Conservation (phyloP, 2,329 filamentous ascomycete genomes). For the Ophiostoma pallidulum region DNA sequence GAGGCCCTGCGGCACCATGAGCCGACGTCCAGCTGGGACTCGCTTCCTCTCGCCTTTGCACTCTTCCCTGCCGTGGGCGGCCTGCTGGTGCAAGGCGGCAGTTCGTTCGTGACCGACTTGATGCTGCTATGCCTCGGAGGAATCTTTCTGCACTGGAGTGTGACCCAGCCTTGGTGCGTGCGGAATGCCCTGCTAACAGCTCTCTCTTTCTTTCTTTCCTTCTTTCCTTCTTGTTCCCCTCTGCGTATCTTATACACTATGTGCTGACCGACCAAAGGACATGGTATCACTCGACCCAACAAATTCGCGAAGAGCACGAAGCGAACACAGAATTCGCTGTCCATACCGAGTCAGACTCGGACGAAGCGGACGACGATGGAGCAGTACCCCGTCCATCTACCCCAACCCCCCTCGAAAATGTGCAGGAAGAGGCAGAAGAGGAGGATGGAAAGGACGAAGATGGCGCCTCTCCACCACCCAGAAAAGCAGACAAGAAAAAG, state of each 20-base stretch:
- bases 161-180: slow-evolving; percentile 75
- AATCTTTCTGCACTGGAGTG: slow-evolving; percentile 86
- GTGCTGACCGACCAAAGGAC: slow-evolving; percentile 35
- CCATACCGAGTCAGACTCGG: slow-evolving; percentile 30
- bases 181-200: no score
- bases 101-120: slow-evolving; percentile 73
- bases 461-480: no score
- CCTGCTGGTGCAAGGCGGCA: slow-evolving; percentile 75
- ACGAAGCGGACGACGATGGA: slow-evolving; percentile 6
- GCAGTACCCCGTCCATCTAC: neutral
- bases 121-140: slow-evolving; percentile 71
- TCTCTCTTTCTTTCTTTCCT: neutral
- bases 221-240: neutral
- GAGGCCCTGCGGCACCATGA: slow-evolving; percentile 29
- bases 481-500: neutral
- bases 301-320: slow-evolving; percentile 46
- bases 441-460: neutral
- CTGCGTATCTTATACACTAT: no score
- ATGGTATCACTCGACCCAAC: slow-evolving; percentile 66
- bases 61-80: slow-evolving; percentile 80
- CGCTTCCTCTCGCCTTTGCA: slow-evolving; percentile 72
- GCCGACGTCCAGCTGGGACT: slow-evolving; percentile 64
- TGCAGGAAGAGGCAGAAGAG: slow-evolving; percentile 34
- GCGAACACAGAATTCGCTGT: slow-evolving; percentile 30
- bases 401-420: slow-evolving; percentile 28